Conservation (phyloP, 306 rosid genomes). For the Lablab purpureus region DNA sequence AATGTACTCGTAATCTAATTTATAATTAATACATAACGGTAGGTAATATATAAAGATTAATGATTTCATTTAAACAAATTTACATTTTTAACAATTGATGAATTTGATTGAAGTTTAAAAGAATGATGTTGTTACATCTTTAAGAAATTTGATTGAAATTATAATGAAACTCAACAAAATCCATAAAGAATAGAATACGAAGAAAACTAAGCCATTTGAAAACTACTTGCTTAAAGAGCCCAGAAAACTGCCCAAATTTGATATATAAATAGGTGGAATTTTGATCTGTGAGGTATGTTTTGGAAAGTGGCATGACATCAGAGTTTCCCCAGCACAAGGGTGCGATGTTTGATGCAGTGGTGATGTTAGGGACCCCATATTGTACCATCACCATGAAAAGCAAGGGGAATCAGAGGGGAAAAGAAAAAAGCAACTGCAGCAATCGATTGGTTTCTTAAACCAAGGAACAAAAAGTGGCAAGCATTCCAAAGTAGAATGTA, state of each 20-base stretch:
- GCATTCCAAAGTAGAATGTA: slow-evolving; percentile 67
- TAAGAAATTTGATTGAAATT: too few relatives aligned
- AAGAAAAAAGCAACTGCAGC: slow-evolving; percentile 44
- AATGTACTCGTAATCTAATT: too few relatives aligned
- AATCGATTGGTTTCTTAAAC: slow-evolving; percentile 59
- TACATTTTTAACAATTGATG: too few relatives aligned
- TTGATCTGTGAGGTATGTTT: slow-evolving; percentile 17
- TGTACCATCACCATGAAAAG: slow-evolving; percentile 31
- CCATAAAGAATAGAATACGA: too few relatives aligned
- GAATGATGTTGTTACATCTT: too few relatives aligned
- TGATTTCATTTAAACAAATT: too few relatives aligned
- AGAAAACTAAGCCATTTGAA: not conserved
- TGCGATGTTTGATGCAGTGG: not conserved
- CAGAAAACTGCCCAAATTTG: not conserved
- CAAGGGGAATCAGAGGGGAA: slow-evolving; percentile 27
- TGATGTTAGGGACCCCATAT: slow-evolving; percentile 42
- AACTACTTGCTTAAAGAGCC: not conserved
- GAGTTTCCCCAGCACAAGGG: slow-evolving; percentile 40
- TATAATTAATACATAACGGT: too few relatives aligned
- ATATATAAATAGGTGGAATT: not conserved
- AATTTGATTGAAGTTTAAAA: too few relatives aligned
- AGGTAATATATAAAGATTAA: too few relatives aligned
- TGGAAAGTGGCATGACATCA: slow-evolving; percentile 25
- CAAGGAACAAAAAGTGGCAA: slow-evolving; percentile 57
- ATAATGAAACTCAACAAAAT: too few relatives aligned